Evolutionary conservation across 2,329 filamentous ascomycete genomes (phyloP).

Genomic region (Colletotrichum noveboracense): DNA sequence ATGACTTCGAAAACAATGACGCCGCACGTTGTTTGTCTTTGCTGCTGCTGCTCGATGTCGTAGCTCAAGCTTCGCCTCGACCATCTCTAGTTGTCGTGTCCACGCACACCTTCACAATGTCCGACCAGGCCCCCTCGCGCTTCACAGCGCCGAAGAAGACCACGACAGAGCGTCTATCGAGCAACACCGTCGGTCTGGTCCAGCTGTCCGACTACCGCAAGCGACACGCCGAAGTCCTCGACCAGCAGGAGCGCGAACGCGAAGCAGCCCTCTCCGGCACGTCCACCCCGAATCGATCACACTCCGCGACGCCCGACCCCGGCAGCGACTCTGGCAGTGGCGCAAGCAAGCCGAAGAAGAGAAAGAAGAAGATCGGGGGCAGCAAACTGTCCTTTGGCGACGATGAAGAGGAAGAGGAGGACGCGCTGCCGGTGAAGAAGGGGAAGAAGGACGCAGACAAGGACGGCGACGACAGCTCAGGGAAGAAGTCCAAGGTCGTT

Average conservation of each 20-base stretch:
- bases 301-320: constrained; percentile 51
- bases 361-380: constrained; percentile 46
- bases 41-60: not conserved
- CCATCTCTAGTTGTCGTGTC: not conserved
- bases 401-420: constrained; percentile 65
- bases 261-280: constrained; percentile 59
- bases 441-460: constrained; percentile 25
- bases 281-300: constrained; percentile 55
- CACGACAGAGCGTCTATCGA: constrained; percentile 82
- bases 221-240: constrained; percentile 90
- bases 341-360: constrained; percentile 45
- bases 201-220: constrained; percentile 94
- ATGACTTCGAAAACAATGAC: not conserved
- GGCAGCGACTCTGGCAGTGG: constrained; percentile 36
- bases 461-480: constrained; percentile 23
- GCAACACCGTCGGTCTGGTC: constrained; percentile 88
- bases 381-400: constrained; percentile 68
- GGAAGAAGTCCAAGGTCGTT: constrained; percentile 55
- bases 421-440: constrained; percentile 20
- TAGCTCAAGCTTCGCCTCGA: not conserved
- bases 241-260: constrained; percentile 85
- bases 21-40: not conserved
- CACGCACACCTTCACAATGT: constrained; percentile 36
- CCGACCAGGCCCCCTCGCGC: constrained; percentile 52
- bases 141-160: constrained; percentile 80